phyloP scores from a whole-genome alignment of 306 rosid species.

The Prunus fruticosa region DNA sequence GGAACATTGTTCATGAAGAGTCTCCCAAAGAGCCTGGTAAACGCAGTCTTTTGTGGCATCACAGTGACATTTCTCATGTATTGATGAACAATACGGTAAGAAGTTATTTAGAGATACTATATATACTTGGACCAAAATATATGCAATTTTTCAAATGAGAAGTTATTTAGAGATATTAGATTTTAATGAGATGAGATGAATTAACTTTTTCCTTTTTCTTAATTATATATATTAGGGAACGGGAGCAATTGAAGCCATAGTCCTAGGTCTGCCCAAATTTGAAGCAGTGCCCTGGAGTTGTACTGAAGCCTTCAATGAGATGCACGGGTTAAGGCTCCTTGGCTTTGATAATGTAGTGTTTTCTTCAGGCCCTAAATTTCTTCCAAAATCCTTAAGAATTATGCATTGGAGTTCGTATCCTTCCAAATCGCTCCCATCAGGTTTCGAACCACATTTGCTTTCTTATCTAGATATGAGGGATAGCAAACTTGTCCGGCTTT shows the following conservation, averaged over 20 bases:
- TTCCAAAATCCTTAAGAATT: not conserved
- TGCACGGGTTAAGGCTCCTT: constrained; percentile 15
- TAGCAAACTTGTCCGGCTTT: constrained; percentile 16
- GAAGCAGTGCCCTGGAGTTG: constrained; percentile 23
- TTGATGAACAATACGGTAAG: too few relatives aligned
- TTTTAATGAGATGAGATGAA: too few relatives aligned
- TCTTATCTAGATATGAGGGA: not conserved
- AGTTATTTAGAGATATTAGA: too few relatives aligned
- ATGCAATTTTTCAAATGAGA: too few relatives aligned
- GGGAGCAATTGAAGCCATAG: constrained; percentile 10
- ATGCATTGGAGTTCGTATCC: constrained; percentile 19
- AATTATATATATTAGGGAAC: not conserved
- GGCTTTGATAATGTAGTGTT: not conserved
- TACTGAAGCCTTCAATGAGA: not conserved
- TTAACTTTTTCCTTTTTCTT: too few relatives aligned
- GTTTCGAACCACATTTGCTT: not conserved
- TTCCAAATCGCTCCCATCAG: not conserved
- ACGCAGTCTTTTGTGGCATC: too few relatives aligned
- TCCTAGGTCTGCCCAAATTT: not conserved
- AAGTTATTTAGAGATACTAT: too few relatives aligned
- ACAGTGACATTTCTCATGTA: too few relatives aligned
- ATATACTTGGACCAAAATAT: too few relatives aligned
- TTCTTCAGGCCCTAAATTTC: not conserved
- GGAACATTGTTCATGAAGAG: too few relatives aligned
- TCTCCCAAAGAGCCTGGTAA: too few relatives aligned